phyloP scores from a whole-genome alignment of 148 eudicot genomes.

The Camellia granthamiana region DNA sequence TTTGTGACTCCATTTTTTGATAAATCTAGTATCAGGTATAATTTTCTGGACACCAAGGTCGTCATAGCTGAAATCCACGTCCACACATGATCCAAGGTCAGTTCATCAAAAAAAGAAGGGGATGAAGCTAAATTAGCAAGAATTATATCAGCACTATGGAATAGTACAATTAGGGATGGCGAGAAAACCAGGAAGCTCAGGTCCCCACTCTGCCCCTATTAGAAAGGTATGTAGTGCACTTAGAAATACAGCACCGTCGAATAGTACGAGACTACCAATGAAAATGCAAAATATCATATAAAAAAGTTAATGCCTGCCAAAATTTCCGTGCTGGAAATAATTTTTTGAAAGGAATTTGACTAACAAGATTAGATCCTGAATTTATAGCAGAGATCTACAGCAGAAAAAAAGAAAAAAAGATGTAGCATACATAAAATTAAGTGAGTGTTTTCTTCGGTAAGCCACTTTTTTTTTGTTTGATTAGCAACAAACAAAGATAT shows the following conservation, averaged over 20 bases:
- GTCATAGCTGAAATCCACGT: constrained; percentile 55
- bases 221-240: too few species aligned
- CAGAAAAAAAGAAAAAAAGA: background rate
- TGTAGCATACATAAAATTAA: background rate
- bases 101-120: background rate
- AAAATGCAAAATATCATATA: background rate
- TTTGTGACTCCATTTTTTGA: constrained; percentile 93
- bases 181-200: too few species aligned
- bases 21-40: constrained; percentile 90
- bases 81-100: constrained; percentile 11
- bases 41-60: constrained; percentile 98
- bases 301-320: background rate
- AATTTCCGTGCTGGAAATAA: background rate
- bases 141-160: constrained; percentile 3
- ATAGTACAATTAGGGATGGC: too few species aligned
- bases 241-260: background rate
- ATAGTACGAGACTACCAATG: background rate
- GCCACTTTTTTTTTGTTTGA: too few species aligned
- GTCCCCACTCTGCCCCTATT: too few species aligned
- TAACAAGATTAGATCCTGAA: background rate
- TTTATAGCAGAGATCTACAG: too few species aligned
- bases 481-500: too few species aligned
- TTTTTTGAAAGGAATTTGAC: background rate
- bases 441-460: too few species aligned
- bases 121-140: background rate